Evolutionary conservation across 164 flowering plant species (phyloP).

Genomic region (Vitis amurensis): DNA sequence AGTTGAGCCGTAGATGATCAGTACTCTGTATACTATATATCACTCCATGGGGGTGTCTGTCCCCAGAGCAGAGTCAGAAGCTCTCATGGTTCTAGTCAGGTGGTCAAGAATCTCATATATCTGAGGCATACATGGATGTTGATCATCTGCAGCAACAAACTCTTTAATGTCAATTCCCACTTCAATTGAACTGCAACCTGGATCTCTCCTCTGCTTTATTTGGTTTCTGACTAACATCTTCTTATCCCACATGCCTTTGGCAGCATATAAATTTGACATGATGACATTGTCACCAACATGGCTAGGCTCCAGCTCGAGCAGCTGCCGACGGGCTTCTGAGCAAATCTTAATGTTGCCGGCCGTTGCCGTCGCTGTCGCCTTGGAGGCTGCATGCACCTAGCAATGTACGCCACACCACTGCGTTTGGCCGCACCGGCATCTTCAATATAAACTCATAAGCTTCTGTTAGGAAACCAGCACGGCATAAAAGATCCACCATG

Average conservation of each 20-base stretch:
- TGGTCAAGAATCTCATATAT: constrained; percentile 22
- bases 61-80: constrained; percentile 3
- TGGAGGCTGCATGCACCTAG: constrained; percentile 30
- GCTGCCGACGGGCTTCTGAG: constrained; percentile 4
- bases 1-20: neutral
- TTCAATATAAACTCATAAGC: constrained; percentile 27
- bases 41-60: neutral
- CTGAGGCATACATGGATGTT: constrained; percentile 17
- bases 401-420: constrained; percentile 41
- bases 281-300: constrained; percentile 31
- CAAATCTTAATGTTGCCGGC: constrained; percentile 23
- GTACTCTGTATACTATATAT: neutral
- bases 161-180: constrained; percentile 30
- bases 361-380: neutral
- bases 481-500: constrained; percentile 44
- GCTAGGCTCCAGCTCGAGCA: constrained; percentile 24
- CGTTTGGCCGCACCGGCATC: constrained; percentile 32
- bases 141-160: constrained; percentile 35
- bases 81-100: constrained; percentile 20
- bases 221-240: constrained; percentile 25
- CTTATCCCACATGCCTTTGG: constrained; percentile 43
- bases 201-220: constrained; percentile 30
- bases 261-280: constrained; percentile 42
- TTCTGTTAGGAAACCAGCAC: constrained; percentile 31
- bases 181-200: constrained; percentile 50